Percentiles rank a stretch among this genome's conserved stretches.
These are phyloP conservation scores for Tylopilus rubrobrunneus DNA, from an alignment of 768 basidiomycete species.

Conservation along the genomic window DNA sequence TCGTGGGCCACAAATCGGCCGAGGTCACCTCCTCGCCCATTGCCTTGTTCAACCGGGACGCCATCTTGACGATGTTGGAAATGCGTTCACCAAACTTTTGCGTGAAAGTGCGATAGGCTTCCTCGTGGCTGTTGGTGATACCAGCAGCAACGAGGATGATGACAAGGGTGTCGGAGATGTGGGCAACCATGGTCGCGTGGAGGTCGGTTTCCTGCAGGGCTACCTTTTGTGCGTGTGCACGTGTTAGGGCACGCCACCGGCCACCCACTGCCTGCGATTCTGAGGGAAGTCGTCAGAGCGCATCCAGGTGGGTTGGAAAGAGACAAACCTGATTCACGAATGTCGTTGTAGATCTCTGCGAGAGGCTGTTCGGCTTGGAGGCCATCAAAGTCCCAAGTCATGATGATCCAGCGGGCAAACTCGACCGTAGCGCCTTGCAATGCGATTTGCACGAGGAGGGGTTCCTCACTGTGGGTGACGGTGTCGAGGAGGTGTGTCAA, in stretches of 20 bases:
- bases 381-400: conserved; percentile 33
- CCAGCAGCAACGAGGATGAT: conserved; percentile 42
- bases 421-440: conserved; percentile 32
- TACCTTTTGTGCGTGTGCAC: conserved; percentile 38
- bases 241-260: conserved; percentile 54
- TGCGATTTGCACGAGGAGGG: conserved; percentile 40
- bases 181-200: conserved; percentile 38
- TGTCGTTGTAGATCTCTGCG: conserved; percentile 34
- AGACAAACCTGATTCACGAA: conserved; percentile 37
- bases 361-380: conserved; percentile 28
- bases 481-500: conserved; percentile 24
- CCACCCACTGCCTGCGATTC: conserved; percentile 52
- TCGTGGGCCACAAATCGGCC: conserved; percentile 51
- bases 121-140: conserved; percentile 31
- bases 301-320: neutral
- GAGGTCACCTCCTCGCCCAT: conserved; percentile 57
- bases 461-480: conserved; percentile 27
- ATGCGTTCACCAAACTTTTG: conserved; percentile 35
- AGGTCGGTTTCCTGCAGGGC: conserved; percentile 31
- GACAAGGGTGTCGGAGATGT: conserved; percentile 42
- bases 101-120: conserved; percentile 28
- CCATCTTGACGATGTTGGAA: conserved; percentile 33
- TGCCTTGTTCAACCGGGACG: conserved; percentile 37
- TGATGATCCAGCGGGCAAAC: conserved; percentile 33
- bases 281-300: conserved; percentile 16